A percentile compares a stretch with the other conserved stretches of the same genome.
Conservation (phyloP, 2,329 filamentous ascomycete genomes). For the Calycina marina region DNA sequence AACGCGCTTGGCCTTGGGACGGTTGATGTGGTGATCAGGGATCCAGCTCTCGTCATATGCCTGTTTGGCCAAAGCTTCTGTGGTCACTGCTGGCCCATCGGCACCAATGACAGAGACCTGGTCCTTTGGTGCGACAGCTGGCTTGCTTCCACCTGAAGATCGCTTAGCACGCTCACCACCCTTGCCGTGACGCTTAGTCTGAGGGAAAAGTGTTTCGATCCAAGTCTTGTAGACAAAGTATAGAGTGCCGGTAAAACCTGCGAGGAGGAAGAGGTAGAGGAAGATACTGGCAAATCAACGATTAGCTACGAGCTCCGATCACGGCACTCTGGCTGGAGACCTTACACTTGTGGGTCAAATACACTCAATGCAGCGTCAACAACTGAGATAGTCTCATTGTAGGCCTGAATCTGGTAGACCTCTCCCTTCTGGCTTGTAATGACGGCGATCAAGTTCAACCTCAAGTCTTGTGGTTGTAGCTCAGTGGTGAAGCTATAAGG, state of each 20-base stretch:
- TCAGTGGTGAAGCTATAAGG: conserved; percentile 80
- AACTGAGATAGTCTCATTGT: conserved; percentile 70
- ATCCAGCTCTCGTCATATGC: conserved; percentile 23
- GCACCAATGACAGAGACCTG: conserved; percentile 53
- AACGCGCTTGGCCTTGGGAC: conserved; percentile 56
- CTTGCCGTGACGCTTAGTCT: conserved; percentile 46
- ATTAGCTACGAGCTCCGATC: too few species aligned
- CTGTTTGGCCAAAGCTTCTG: conserved; percentile 17
- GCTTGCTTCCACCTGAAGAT: conserved; percentile 49
- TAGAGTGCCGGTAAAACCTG: conserved; percentile 61
- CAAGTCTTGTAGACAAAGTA: conserved; percentile 99
- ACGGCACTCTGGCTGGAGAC: conserved; percentile 9
- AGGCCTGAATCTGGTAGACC: conserved; percentile 64
- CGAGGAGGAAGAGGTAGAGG: conserved; percentile 83
- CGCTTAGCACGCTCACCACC: conserved; percentile 34
- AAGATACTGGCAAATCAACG: conserved; percentile 64
- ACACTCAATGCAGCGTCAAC: conserved; percentile 86
- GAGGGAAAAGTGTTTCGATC: conserved; percentile 91
- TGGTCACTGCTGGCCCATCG: conserved; percentile 27
- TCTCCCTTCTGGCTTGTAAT: conserved; percentile 50
- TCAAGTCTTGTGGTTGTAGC: conserved; percentile 82
- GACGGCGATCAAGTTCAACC: conserved; percentile 62
- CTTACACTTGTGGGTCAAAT: conserved; percentile 91
- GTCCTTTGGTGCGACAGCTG: conserved; percentile 37
- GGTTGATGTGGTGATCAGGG: conserved; percentile 60